These are phyloP conservation scores for Orobanche coerulescens DNA, from an alignment of 257 asterid species.

Conservation along the genomic window DNA sequence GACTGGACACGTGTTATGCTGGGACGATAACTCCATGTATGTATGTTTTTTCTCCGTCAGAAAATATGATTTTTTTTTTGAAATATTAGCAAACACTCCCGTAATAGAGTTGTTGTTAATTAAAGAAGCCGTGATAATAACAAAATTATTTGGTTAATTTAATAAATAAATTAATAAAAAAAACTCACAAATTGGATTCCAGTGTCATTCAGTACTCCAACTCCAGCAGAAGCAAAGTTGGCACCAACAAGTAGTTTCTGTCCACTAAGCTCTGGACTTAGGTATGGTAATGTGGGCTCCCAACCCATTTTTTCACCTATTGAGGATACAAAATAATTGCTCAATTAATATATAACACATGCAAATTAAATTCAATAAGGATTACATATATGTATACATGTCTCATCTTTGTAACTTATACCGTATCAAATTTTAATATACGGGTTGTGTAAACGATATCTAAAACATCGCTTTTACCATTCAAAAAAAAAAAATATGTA, in stretches of 20 bases:
- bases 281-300: slow-evolving; percentile 54
- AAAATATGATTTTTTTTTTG: no score
- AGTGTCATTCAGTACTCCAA: slow-evolving; percentile 78
- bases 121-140: no score
- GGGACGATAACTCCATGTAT: no score
- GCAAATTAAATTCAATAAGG: neutral
- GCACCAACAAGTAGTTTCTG: slow-evolving; percentile 62
- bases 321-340: neutral
- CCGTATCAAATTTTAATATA: no score
- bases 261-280: slow-evolving; percentile 52
- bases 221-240: slow-evolving; percentile 91
- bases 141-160: neutral
- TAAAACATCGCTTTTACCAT: no score
- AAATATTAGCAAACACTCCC: no score
- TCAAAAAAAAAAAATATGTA: no score
- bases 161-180: neutral
- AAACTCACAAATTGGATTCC: slow-evolving; percentile 73
- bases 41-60: no score
- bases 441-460: no score
- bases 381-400: neutral
- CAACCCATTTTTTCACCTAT: slow-evolving; percentile 65
- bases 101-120: neutral
- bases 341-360: neutral
- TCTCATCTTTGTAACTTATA: no score
- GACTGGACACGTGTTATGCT: no score